Conservation (phyloP, 768 basidiomycete genomes). For the Macrolepiota fuliginosa region DNA sequence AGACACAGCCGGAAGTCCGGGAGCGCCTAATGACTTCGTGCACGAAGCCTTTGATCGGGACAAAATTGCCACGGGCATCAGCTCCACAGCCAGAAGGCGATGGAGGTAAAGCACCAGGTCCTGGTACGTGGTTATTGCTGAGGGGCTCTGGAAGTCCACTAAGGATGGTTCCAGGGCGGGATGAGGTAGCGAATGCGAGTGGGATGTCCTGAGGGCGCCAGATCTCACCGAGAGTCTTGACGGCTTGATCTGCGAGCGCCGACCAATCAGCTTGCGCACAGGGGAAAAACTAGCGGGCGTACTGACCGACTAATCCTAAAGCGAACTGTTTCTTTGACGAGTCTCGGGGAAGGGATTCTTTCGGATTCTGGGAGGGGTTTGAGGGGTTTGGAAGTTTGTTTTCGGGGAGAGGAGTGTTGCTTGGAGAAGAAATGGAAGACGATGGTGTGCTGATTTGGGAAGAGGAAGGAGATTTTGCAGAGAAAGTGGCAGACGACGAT, state of each 20-base stretch:
- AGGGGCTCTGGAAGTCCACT: constrained; percentile 6
- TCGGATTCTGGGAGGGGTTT: constrained; percentile 8
- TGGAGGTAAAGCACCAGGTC: constrained; percentile 7
- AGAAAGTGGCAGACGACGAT: constrained; percentile 30
- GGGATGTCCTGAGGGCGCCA: constrained; percentile 82
- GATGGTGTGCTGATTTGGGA: constrained; percentile 59
- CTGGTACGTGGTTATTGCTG: constrained; percentile 36
- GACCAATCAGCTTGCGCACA: constrained; percentile 9
- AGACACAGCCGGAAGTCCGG: constrained; percentile 76
- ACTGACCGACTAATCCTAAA: constrained; percentile 68
- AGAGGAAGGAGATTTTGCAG: constrained; percentile 36
- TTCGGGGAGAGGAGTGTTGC: constrained; percentile 31
- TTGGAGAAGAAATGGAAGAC: constrained; percentile 47
- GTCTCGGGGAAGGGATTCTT: constrained; percentile 14
- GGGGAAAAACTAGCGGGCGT: not conserved
- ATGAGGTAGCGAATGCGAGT: constrained; percentile 32
- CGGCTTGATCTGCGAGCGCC: constrained; percentile 62
- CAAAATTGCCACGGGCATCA: constrained; percentile 34
- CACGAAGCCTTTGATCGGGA: constrained; percentile 75
- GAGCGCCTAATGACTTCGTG: constrained; percentile 88
- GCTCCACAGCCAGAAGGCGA: constrained; percentile 16
- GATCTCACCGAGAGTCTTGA: constrained; percentile 74
- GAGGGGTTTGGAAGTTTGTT: constrained; percentile 24
- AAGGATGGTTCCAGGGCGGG: constrained; percentile 11
- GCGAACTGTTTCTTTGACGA: constrained; percentile 63